phyloP scores from a whole-genome alignment of 306 rosid species.

The Vigna angularis region DNA sequence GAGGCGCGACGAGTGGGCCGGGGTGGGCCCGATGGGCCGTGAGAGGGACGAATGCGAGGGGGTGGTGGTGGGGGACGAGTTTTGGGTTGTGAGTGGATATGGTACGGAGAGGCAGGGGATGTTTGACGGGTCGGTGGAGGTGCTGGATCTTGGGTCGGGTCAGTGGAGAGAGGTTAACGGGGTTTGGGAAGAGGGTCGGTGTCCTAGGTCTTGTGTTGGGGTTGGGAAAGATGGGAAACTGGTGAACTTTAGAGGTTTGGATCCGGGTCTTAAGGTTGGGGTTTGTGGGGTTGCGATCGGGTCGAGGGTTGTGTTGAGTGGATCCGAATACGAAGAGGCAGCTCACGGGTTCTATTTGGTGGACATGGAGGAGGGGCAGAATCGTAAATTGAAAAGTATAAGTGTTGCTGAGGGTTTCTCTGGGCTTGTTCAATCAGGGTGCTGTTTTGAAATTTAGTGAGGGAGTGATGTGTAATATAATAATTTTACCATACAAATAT shows the following conservation, averaged over 20 bases:
- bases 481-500: background rate
- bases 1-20: constrained; percentile 41
- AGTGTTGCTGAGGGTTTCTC: constrained; percentile 42
- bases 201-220: constrained; percentile 50
- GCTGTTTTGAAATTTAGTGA: constrained; percentile 50
- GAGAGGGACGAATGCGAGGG: constrained; percentile 64
- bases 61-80: constrained; percentile 47
- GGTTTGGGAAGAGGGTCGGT: constrained; percentile 51
- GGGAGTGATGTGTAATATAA: background rate
- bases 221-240: constrained; percentile 35
- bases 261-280: constrained; percentile 40
- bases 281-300: constrained; percentile 43
- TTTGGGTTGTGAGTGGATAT: constrained; percentile 61
- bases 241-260: constrained; percentile 38
- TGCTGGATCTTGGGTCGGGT: constrained; percentile 41
- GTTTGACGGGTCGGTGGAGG: constrained; percentile 52
- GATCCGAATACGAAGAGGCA: constrained; percentile 50
- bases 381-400: constrained; percentile 37
- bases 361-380: constrained; percentile 43
- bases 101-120: constrained; percentile 52
- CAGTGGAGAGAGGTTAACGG: constrained; percentile 38
- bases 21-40: constrained; percentile 42
- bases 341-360: constrained; percentile 46
- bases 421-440: constrained; percentile 62
- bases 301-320: constrained; percentile 32